Conservation (phyloP, 805 yeast genomes). For the Metschnikowia kunwiensis region DNA sequence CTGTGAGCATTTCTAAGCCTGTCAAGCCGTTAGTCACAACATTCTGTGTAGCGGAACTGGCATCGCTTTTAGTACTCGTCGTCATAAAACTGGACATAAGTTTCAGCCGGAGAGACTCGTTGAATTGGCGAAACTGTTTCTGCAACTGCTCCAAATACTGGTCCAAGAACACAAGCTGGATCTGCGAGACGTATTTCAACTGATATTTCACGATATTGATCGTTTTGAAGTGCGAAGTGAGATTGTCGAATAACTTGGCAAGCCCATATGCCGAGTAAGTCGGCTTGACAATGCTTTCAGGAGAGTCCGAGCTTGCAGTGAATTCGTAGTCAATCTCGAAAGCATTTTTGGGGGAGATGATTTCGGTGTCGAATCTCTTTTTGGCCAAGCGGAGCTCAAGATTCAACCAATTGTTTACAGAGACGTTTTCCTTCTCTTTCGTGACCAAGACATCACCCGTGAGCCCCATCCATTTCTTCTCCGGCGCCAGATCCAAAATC, state of each 20-base stretch:
- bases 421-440: slow-evolving; percentile 33
- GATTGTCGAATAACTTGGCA: slow-evolving; percentile 53
- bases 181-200: slow-evolving; percentile 49
- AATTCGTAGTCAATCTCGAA: slow-evolving; percentile 59
- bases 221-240: slow-evolving; percentile 53
- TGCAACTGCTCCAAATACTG: slow-evolving; percentile 37
- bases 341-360: slow-evolving; percentile 46
- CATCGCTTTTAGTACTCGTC: slow-evolving; percentile 9
- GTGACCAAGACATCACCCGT: slow-evolving; percentile 37
- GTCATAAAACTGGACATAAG: slow-evolving; percentile 35
- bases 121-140: slow-evolving; percentile 42
- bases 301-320: slow-evolving; percentile 17
- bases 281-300: slow-evolving; percentile 37
- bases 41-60: slow-evolving; percentile 78
- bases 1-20: slow-evolving; percentile 29
- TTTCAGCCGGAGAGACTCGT: slow-evolving; percentile 34
- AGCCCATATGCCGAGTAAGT: slow-evolving; percentile 61
- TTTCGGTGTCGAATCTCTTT: slow-evolving; percentile 47
- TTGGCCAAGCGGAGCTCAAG: slow-evolving; percentile 53
- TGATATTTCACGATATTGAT: slow-evolving; percentile 51
- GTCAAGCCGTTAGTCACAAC: slow-evolving; percentile 68
- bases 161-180: slow-evolving; percentile 58
- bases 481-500: slow-evolving; percentile 20
- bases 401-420: slow-evolving; percentile 46
- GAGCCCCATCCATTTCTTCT: slow-evolving; percentile 46